Conservation (phyloP, 2,329 filamentous ascomycete genomes). For the Cytospora mali region DNA sequence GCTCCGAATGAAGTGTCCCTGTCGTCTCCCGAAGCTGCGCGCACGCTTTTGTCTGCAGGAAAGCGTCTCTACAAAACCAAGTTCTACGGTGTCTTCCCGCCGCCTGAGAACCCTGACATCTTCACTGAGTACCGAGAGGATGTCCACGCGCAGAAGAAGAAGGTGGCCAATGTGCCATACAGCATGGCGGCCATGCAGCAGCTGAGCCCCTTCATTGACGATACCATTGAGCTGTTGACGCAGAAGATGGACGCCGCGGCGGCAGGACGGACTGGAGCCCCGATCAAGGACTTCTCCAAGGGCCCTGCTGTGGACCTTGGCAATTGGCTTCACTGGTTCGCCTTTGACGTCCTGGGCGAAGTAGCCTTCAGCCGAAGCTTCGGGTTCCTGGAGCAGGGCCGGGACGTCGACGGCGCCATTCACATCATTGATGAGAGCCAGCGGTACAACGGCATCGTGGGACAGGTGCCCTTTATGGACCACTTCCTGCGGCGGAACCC, state of each 20-base stretch:
- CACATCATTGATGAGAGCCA: constrained; percentile 55
- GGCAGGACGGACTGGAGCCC: constrained; percentile 31
- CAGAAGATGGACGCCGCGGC: constrained; percentile 45
- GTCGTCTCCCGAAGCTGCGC: constrained; percentile 48
- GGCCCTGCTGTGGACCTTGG: constrained; percentile 48
- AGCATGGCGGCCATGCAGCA: constrained; percentile 57
- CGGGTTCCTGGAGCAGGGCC: constrained; percentile 53
- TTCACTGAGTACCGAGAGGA: constrained; percentile 58
- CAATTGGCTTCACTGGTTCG: constrained; percentile 48
- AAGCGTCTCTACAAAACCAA: constrained; percentile 56
- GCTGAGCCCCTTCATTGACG: constrained; percentile 54
- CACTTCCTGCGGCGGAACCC: constrained; percentile 52
- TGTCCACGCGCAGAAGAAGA: constrained; percentile 59
- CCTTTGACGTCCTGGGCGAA: constrained; percentile 55
- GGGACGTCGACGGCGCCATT: constrained; percentile 55
- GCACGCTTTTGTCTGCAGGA: constrained; percentile 50
- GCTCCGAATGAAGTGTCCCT: constrained; percentile 52
- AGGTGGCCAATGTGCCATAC: constrained; percentile 54
- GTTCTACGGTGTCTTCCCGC: constrained; percentile 58
- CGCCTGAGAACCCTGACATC: constrained; percentile 59
- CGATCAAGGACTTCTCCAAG: constrained; percentile 24
- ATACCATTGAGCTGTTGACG: constrained; percentile 51
- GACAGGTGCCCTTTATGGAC: constrained; percentile 55
- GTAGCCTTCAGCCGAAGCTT: constrained; percentile 55
- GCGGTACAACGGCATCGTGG: constrained; percentile 55